Base-by-base conservation (phyloP, 2,329 filamentous ascomycete species). In the Calonectria pteridis region DNA sequence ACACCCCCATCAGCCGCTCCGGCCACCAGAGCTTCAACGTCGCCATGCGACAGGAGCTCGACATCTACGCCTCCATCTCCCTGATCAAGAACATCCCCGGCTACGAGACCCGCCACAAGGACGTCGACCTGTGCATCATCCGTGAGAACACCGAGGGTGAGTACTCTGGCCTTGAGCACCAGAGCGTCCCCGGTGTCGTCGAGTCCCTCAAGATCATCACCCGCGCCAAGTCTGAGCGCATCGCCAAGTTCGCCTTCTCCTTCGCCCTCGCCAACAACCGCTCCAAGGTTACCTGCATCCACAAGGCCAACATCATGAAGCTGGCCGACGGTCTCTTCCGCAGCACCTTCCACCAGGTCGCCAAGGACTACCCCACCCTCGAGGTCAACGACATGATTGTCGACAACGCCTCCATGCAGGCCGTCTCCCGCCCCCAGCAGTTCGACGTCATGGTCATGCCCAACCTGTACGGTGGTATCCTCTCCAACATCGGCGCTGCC, bases 301-400 rank as follows among this genome's bases (percentile, higher is more conserved):
- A 99, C 94, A 99, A 99, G 92, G 97, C 97, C 88, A 99, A 99
- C 91, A 99, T 99, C 90, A 99, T 99, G 97, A 99, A 99, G 92
- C 91, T 99, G 73, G 96, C 96, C 85, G 97, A 99, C 82, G 97
- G 97, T 87, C 94, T 99, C 72, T 99, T 99, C 95, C 94, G 97
- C 86, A 96, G 93, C 89, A 98, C 97, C 80, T 97, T 98, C 91
- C 95, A 98, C 90, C 91, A 93, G 83, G 93, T 97, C 80, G 94
- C 95, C 79, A 94, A 97, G 89, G 95, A 98, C 86, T 99, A 97
- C 89, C 96, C 97, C 74, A 97, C 95, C 76, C 91, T 99, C 81
- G 94, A 98, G 90, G 94, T 93, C 84, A 97, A 97, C 90, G 97
- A 99, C 89, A 98, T 99, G 96, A 99, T 99, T 86, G 97, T 99